Percentiles rank a stretch among this genome's conserved stretches.
Evolutionary conservation across 1,284 basidiomycete species (phyloP).

Genomic region (Cutaneotrichosporon arboriforme): DNA sequence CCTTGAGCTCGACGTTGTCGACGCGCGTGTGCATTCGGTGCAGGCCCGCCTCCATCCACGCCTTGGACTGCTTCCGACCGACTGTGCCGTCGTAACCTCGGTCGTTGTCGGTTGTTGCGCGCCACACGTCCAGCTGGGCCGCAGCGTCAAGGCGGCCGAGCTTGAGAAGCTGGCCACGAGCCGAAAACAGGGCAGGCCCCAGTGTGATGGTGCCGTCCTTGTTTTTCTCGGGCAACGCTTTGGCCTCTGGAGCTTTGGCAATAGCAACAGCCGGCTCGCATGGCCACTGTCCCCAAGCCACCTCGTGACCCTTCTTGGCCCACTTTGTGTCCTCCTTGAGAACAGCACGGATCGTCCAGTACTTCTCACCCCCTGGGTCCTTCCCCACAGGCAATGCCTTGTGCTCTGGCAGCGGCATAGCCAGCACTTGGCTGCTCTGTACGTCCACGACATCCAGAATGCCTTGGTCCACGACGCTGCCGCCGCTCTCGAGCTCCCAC

Average conservation of each 20-base stretch:
- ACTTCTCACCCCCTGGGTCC: neutral
- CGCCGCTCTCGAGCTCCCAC: conserved; percentile 18
- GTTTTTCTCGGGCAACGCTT: neutral
- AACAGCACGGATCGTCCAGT: conserved; percentile 8
- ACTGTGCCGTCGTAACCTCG: neutral
- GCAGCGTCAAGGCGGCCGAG: conserved; percentile 7
- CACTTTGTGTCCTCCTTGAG: conserved; percentile 7
- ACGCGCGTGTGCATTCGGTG: conserved; percentile 19
- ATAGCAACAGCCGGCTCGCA: too few species aligned
- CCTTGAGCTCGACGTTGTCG: conserved; percentile 7
- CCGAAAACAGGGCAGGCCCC: conserved; percentile 15
- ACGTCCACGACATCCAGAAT: conserved; percentile 5
- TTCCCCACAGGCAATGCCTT: neutral
- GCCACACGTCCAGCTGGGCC: conserved; percentile 19
- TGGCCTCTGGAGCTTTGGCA: neutral
- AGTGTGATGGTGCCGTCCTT: conserved; percentile 1
- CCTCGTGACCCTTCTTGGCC: conserved; percentile 19
- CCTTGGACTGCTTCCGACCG: neutral
- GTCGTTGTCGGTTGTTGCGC: conserved; percentile 27
- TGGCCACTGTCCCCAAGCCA: conserved; percentile 18
- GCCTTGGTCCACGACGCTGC: conserved; percentile 6
- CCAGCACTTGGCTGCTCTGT: neutral
- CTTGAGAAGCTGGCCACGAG: conserved; percentile 9
- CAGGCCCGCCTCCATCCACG: conserved; percentile 14
- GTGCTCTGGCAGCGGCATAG: neutral